A percentile compares a stretch with the other conserved stretches of the same genome.
These are phyloP conservation scores for Eutypella sp. DNA, from an alignment of 2,329 filamentous ascomycete species.

Conservation along the genomic window DNA sequence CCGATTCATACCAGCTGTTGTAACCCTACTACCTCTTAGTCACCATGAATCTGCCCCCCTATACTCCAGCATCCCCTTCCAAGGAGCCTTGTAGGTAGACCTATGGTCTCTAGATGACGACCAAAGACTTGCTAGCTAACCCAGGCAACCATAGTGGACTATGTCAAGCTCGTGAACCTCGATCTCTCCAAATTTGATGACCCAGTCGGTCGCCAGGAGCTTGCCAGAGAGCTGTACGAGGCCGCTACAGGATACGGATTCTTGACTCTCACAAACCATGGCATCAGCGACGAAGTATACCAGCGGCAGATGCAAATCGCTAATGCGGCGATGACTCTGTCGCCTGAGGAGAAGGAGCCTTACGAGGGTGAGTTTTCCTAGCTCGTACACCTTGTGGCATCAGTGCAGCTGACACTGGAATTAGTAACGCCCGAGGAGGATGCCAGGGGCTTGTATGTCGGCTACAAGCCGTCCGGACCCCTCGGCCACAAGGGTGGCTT, in stretches of 20 bases:
- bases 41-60: constrained; percentile 5
- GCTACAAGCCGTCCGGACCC: constrained; percentile 23
- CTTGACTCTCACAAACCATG: constrained; percentile 22
- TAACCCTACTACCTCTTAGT: background rate
- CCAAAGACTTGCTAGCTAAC: background rate
- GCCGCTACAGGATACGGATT: constrained; percentile 23
- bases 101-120: constrained; percentile 28
- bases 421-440: constrained; percentile 24
- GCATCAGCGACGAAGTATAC: constrained; percentile 22
- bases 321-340: constrained; percentile 23
- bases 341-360: constrained; percentile 20
- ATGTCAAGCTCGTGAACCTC: constrained; percentile 22
- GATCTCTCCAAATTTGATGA: constrained; percentile 24
- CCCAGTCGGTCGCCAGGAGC: constrained; percentile 17
- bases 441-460: constrained; percentile 22
- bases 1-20: too few species aligned
- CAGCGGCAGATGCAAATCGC: constrained; percentile 21
- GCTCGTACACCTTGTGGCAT: background rate
- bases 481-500: constrained; percentile 14
- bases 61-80: constrained; percentile 4
- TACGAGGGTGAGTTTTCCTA: constrained; percentile 21
- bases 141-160: constrained; percentile 27
- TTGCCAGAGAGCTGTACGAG: constrained; percentile 25
- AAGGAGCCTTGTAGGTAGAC: constrained; percentile 28
- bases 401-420: background rate